Percentiles rank a stretch among this genome's conserved stretches.
Evolutionary conservation across 106 monocot genomes (phyloP).

Genomic region (Vanilla planifolia): DNA sequence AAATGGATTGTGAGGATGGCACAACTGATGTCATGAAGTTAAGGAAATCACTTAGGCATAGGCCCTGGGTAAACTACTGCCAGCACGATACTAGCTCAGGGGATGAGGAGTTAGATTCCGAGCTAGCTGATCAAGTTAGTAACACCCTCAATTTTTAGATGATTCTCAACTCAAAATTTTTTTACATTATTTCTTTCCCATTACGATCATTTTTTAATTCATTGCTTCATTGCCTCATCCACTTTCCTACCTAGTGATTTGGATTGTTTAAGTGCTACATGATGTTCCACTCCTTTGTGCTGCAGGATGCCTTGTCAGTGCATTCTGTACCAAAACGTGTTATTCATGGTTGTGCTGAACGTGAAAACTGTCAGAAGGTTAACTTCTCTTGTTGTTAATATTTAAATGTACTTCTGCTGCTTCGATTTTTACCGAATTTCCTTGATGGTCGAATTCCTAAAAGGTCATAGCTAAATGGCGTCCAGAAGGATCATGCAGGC

Average conservation of each 20-base stretch:
- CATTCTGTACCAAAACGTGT: conserved; percentile 53
- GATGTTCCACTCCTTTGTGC: conserved; percentile 1
- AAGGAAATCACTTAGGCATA: conserved; percentile 47
- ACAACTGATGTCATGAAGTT: conserved; percentile 21
- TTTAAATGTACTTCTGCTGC: not conserved
- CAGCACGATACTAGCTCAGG: conserved; percentile 44
- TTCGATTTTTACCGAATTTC: conserved; percentile 5
- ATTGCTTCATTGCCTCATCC: not conserved
- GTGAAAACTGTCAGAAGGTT: conserved; percentile 75
- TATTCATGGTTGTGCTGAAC: conserved; percentile 66
- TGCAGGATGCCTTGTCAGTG: conserved; percentile 24
- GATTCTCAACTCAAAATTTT: not conserved
- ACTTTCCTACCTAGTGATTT: not conserved
- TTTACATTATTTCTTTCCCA: too few relatives aligned
- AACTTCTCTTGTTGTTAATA: not conserved
- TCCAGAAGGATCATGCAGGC: conserved; percentile 54
- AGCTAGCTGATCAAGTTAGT: conserved; percentile 41
- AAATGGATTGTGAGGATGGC: conserved; percentile 12
- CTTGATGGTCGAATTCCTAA: conserved; percentile 11
- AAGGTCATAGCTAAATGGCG: conserved; percentile 63
- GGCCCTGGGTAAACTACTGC: conserved; percentile 62
- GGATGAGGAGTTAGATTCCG: conserved; percentile 41
- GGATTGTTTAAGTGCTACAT: not conserved
- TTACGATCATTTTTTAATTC: too few relatives aligned
- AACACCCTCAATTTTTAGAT: not conserved